Conservation (phyloP, 1,284 basidiomycete species). For the Austroboletus olivaceoglutinosus region DNA sequence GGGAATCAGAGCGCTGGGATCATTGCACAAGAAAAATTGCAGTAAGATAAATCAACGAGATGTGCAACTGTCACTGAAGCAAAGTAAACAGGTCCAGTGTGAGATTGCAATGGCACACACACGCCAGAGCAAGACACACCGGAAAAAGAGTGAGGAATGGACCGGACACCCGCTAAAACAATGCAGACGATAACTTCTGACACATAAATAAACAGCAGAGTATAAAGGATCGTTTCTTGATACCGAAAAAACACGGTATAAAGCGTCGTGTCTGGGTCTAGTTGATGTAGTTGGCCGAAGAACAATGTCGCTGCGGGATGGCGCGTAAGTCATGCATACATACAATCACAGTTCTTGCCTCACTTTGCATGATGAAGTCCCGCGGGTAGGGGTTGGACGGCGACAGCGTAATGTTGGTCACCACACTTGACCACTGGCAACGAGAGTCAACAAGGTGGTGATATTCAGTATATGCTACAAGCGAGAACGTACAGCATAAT, state of each 20-base stretch:
- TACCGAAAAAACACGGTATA: slow-evolving; percentile 41
- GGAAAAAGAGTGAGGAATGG: too few relatives aligned
- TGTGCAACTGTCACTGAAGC: too few relatives aligned
- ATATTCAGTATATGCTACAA: too few relatives aligned
- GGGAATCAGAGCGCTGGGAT: too few relatives aligned
- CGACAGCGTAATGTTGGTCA: slow-evolving; percentile 37
- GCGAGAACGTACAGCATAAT: slow-evolving; percentile 32
- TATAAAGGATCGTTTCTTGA: slow-evolving; percentile 20
- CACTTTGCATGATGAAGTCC: slow-evolving; percentile 38
- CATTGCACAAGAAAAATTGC: too few relatives aligned
- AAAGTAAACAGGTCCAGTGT: too few relatives aligned
- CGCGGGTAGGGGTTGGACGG: slow-evolving; percentile 35
- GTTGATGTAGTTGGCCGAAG: slow-evolving; percentile 23
- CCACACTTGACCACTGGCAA: slow-evolving; percentile 35
- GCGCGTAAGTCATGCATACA: neutral
- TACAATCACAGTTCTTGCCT: neutral
- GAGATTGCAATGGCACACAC: too few relatives aligned
- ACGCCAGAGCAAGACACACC: too few relatives aligned
- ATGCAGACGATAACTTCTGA: neutral
- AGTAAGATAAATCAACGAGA: too few relatives aligned
- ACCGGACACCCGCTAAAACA: too few relatives aligned
- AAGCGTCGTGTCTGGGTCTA: slow-evolving; percentile 31
- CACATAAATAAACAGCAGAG: neutral
- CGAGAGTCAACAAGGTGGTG: neutral
- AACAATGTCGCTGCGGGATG: slow-evolving; percentile 24